Percentiles rank a stretch among this genome's conserved stretches.
Conservation (phyloP, 2,329 filamentous ascomycete species). For the Colletotrichum shisoi region DNA sequence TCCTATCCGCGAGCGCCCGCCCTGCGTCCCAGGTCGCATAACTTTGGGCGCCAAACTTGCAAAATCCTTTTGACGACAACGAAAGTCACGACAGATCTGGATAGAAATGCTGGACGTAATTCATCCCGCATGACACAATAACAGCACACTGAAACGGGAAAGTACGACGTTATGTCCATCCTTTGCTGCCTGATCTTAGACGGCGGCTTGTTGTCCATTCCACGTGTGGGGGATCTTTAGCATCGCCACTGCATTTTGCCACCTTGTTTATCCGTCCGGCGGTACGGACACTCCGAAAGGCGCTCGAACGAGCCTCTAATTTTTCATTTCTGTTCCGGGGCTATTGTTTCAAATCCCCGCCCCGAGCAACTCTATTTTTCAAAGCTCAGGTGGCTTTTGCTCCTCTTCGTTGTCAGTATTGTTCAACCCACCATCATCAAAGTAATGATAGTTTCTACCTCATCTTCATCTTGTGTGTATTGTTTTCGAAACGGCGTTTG, state of each 20-base stretch:
- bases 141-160: slow-evolving; percentile 15
- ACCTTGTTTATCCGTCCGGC: neutral
- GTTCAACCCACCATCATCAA: slow-evolving; percentile 26
- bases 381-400: slow-evolving; percentile 11
- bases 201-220: neutral
- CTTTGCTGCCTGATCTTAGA: neutral
- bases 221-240: neutral
- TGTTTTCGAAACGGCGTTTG: slow-evolving; percentile 13
- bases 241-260: neutral
- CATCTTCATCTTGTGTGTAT: neutral
- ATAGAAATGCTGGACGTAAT: neutral
- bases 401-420: slow-evolving; percentile 36
- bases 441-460: slow-evolving; percentile 35
- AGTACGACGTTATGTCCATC: slow-evolving; percentile 3
- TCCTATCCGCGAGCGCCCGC: neutral
- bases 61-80: slow-evolving; percentile 6
- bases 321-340: neutral
- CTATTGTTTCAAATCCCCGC: neutral
- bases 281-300: neutral
- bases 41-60: neutral
- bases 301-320: neutral
- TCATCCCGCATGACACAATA: slow-evolving; percentile 5
- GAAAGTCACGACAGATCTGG: slow-evolving; percentile 9
- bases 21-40: neutral
- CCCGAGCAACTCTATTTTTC: slow-evolving; percentile 8